Percentiles rank a stretch among this genome's conserved stretches.
Evolutionary conservation across 306 rosid genomes (phyloP).

Genomic region (Ammopiptanthus mongolicus): DNA sequence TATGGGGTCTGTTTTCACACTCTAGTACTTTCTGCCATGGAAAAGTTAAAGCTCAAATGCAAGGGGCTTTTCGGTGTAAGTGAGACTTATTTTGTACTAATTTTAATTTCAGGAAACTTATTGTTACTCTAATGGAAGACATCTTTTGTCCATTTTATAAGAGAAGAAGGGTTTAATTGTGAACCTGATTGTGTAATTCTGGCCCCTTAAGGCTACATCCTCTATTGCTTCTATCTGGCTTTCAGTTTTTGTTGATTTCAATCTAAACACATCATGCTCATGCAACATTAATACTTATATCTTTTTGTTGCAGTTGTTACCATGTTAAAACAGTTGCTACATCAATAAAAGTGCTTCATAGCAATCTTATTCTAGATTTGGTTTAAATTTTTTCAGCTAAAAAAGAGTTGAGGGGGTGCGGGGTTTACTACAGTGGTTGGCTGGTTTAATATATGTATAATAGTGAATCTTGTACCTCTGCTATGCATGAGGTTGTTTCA

Average conservation of each 20-base stretch:
- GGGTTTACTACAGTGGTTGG: background rate
- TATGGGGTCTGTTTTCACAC: constrained; percentile 43
- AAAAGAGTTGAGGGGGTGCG: background rate
- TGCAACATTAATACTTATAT: background rate
- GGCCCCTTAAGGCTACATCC: background rate
- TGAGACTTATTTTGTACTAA: background rate
- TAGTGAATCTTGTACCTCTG: background rate
- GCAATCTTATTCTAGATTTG: background rate
- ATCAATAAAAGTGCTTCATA: background rate
- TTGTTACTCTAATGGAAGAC: background rate
- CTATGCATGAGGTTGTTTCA: background rate
- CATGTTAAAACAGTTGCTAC: background rate
- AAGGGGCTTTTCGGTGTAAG: constrained; percentile 59
- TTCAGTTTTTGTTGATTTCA: background rate
- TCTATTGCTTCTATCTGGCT: background rate
- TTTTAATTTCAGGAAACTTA: background rate
- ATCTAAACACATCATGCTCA: background rate
- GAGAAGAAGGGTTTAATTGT: background rate
- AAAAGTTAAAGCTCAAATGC: constrained; percentile 53
- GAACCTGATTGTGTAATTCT: background rate
- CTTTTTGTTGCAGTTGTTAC: background rate
- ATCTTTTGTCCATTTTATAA: background rate
- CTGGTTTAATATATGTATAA: background rate
- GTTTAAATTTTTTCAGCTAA: background rate
- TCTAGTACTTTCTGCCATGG: constrained; percentile 39